A percentile compares a stretch with the other conserved stretches of the same genome.
phyloP scores from a whole-genome alignment of 129 eudicot species.

The Dittrichia graveolens region DNA sequence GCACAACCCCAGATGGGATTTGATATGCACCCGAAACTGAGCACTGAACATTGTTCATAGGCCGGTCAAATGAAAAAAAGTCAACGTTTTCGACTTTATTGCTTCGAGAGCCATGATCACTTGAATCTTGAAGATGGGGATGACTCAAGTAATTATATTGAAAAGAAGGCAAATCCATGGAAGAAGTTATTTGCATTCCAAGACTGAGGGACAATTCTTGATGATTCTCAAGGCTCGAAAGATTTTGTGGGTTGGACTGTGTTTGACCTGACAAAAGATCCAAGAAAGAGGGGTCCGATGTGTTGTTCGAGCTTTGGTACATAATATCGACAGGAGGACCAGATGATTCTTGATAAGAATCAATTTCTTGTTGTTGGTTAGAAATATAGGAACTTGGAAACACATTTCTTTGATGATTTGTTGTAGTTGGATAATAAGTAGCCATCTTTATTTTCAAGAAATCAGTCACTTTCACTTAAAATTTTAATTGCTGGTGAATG shows the following conservation, averaged over 20 bases:
- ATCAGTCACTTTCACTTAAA: slow-evolving; percentile 31
- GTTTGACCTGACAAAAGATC: slow-evolving; percentile 44
- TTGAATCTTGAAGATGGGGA: slow-evolving; percentile 44
- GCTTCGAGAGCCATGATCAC: slow-evolving; percentile 39
- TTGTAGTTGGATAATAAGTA: slow-evolving; percentile 67
- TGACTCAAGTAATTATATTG: slow-evolving; percentile 55
- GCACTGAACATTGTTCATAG: slow-evolving; percentile 38
- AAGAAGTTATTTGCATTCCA: slow-evolving; percentile 62
- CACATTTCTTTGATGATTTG: slow-evolving; percentile 50
- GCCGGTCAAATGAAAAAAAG: slow-evolving; percentile 54
- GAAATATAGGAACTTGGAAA: slow-evolving; percentile 54
- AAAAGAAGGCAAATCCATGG: slow-evolving; percentile 48
- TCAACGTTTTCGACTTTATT: slow-evolving; percentile 47
- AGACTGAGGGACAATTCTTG: slow-evolving; percentile 81
- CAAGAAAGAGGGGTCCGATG: slow-evolving; percentile 39
- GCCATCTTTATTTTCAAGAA: slow-evolving; percentile 50
- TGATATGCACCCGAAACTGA: slow-evolving; percentile 41
- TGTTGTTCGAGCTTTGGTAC: slow-evolving; percentile 39
- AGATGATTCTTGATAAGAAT: slow-evolving; percentile 47
- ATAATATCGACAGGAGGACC: slow-evolving; percentile 50
- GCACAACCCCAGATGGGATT: slow-evolving; percentile 45
- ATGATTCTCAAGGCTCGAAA: slow-evolving; percentile 33
- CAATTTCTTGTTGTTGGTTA: slow-evolving; percentile 45
- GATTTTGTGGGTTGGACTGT: slow-evolving; percentile 35
- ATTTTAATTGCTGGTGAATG: slow-evolving; percentile 27